Evolutionary conservation across 768 basidiomycete species (phyloP).

Genomic region (Mycena rosella): DNA sequence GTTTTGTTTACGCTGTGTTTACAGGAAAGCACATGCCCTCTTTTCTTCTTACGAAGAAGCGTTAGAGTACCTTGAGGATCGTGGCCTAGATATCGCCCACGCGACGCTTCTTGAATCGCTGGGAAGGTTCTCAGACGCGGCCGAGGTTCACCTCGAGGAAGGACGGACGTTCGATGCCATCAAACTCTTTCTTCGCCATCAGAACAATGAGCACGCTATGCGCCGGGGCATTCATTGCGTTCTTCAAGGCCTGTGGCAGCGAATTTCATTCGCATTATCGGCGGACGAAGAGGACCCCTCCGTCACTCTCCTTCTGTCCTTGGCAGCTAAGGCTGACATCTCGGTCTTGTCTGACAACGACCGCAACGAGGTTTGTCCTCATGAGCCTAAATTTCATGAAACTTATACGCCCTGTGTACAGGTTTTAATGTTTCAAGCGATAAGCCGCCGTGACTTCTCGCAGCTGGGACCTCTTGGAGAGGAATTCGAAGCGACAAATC

Average conservation of each 20-base stretch:
- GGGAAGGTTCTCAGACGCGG: conserved; percentile 62
- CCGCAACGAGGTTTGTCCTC: conserved; percentile 30
- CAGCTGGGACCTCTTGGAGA: conserved; percentile 49
- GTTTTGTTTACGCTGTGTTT: conserved; percentile 10
- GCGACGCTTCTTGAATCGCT: conserved; percentile 58
- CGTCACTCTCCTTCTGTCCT: conserved; percentile 41
- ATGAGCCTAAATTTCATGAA: neutral
- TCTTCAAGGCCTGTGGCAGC: conserved; percentile 60
- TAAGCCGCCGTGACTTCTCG: conserved; percentile 38
- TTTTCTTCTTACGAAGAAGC: conserved; percentile 66
- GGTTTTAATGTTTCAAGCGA: conserved; percentile 53
- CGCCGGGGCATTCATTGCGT: conserved; percentile 54
- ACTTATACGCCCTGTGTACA: conserved; percentile 27
- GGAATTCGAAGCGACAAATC: conserved; percentile 46
- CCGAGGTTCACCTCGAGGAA: conserved; percentile 62
- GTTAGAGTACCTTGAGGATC: conserved; percentile 68
- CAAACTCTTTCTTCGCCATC: conserved; percentile 55
- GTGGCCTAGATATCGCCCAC: conserved; percentile 63
- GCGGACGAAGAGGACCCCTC: conserved; percentile 31
- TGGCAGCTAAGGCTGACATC: conserved; percentile 38
- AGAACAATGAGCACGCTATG: conserved; percentile 41
- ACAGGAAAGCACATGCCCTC: conserved; percentile 60
- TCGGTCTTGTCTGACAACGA: conserved; percentile 23
- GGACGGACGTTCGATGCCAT: conserved; percentile 64
- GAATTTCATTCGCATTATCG: conserved; percentile 54